Conservation (phyloP, 768 basidiomycete species). For the Russula virescens region DNA sequence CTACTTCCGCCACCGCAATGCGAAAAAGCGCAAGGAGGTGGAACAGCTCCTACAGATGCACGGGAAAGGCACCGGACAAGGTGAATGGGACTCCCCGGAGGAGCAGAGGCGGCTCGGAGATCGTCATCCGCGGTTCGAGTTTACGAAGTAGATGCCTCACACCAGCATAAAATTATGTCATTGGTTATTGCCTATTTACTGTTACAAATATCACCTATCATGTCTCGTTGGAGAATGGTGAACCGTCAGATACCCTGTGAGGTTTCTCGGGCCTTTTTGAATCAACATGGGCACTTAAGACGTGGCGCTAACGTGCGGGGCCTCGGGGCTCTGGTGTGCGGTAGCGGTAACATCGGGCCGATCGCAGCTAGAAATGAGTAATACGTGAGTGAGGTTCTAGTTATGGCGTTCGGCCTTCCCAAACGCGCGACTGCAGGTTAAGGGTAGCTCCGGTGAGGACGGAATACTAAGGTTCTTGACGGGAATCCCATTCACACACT, state of each 20-base stretch:
- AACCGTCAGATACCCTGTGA: background rate
- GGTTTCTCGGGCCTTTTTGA: too few species aligned
- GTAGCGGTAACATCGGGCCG: too few species aligned
- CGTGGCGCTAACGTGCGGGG: too few species aligned
- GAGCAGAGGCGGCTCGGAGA: constrained; percentile 21
- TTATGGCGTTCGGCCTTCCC: background rate
- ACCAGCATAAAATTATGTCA: background rate
- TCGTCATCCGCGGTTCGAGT: constrained; percentile 23
- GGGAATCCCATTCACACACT: background rate
- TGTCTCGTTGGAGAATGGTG: background rate
- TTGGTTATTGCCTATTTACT: background rate
- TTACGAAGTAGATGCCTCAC: constrained; percentile 7
- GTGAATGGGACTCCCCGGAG: constrained; percentile 19
- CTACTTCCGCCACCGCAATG: constrained; percentile 13
- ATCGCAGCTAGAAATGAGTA: background rate
- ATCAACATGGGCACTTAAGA: too few species aligned
- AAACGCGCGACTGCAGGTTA: background rate
- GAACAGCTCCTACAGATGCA: background rate
- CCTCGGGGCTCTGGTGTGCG: too few species aligned
- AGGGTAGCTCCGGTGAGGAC: background rate
- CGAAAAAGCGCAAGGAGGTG: constrained; percentile 11
- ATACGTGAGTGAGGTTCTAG: background rate
- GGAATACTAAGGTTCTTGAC: background rate
- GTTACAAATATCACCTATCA: background rate
- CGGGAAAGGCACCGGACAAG: background rate